Conservation (phyloP, 305 asterid genomes). For the Nicotiana rustica region DNA sequence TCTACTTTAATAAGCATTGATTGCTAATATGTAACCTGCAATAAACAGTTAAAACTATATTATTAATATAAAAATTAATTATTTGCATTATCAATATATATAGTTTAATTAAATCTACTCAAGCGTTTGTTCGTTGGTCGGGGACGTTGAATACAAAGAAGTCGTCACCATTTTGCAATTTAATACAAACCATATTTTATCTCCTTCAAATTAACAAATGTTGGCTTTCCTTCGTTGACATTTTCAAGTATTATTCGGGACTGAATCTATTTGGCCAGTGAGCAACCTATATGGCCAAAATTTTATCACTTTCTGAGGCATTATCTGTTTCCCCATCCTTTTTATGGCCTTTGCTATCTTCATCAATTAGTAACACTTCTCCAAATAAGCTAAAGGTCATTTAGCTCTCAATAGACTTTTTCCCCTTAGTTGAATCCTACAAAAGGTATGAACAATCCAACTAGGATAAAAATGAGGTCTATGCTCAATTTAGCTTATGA, state of each 20-base stretch:
- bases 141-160: slow-evolving; percentile 4
- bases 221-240: slow-evolving; percentile 31
- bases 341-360: slow-evolving; percentile 24
- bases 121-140: background rate
- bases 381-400: slow-evolving; percentile 21
- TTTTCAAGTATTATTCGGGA: slow-evolving; percentile 14
- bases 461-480: slow-evolving; percentile 52
- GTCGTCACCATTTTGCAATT: background rate
- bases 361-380: background rate
- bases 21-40: background rate
- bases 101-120: background rate
- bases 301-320: background rate
- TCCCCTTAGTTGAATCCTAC: slow-evolving; percentile 8
- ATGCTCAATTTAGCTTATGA: slow-evolving; percentile 66
- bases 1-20: background rate
- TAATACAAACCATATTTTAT: background rate
- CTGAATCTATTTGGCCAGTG: slow-evolving; percentile 29
- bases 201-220: background rate
- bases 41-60: background rate
- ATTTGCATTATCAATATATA: background rate
- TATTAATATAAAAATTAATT: no score
- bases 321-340: background rate
- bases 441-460: slow-evolving; percentile 48
- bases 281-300: slow-evolving; percentile 8
- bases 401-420: background rate